Conservation (phyloP, 805 yeast species). For the Yarrowia porcina region DNA sequence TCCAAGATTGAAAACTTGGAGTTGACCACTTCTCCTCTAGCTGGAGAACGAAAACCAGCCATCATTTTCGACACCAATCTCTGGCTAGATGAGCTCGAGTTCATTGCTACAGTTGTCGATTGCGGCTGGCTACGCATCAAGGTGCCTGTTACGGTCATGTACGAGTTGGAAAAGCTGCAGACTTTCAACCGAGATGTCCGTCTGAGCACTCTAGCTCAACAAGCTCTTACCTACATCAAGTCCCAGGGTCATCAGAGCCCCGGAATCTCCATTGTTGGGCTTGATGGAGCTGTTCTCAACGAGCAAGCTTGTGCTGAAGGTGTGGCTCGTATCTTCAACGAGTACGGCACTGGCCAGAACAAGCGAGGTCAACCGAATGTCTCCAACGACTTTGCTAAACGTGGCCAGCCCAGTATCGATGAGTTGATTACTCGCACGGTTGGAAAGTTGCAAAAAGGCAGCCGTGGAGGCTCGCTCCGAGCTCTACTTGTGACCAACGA, state of each 20-base stretch:
- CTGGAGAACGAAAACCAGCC: constrained; percentile 6
- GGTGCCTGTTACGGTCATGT: constrained; percentile 9
- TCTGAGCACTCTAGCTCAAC: neutral
- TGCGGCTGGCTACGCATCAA: constrained; percentile 7
- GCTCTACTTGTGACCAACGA: constrained; percentile 17
- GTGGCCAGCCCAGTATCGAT: neutral
- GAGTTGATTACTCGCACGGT: neutral
- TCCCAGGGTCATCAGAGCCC: neutral
- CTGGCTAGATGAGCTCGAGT: constrained; percentile 4
- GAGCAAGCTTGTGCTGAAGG: neutral
- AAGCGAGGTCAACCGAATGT: constrained; percentile 2
- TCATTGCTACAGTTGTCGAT: neutral
- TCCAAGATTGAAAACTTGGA: constrained; percentile 17
- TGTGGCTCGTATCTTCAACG: neutral
- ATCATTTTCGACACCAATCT: constrained; percentile 9
- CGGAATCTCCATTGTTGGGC: neutral
- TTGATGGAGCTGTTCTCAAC: neutral
- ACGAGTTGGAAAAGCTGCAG: constrained; percentile 17
- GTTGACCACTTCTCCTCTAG: constrained; percentile 1
- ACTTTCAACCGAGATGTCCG: constrained; percentile 19
- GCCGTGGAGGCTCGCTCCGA: neutral
- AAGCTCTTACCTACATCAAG: constrained; percentile 1
- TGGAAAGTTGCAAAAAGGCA: neutral
- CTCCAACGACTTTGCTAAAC: too few species aligned
- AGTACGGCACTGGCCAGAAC: too few species aligned